Conservation (phyloP, 2,329 filamentous ascomycete genomes). For the Paracorniculantispora psalliotae region DNA sequence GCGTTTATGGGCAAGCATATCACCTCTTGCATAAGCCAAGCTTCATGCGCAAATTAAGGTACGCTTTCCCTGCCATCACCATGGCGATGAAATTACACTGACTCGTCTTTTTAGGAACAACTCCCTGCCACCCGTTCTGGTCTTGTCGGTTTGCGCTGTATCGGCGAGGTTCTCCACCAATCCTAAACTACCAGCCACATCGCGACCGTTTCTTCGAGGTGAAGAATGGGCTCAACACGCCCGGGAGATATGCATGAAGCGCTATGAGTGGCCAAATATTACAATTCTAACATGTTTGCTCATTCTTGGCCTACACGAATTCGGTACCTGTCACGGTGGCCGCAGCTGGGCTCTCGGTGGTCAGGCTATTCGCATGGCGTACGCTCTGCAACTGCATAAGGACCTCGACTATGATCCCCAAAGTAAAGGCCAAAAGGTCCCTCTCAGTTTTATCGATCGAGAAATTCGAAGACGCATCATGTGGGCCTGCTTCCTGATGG, state of each 20-base stretch:
- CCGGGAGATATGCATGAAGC: conserved; percentile 77
- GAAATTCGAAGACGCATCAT: conserved; percentile 91
- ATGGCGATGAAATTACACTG: background rate
- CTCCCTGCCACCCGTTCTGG: conserved; percentile 79
- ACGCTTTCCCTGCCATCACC: conserved; percentile 26
- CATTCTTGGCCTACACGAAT: conserved; percentile 86
- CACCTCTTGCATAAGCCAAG: conserved; percentile 93
- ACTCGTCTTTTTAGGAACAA: conserved; percentile 30
- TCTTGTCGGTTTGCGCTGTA: conserved; percentile 90
- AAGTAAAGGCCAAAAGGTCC: conserved; percentile 55
- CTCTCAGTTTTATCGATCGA: conserved; percentile 83
- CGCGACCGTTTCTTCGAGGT: conserved; percentile 73
- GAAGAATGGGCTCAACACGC: conserved; percentile 87
- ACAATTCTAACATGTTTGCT: conserved; percentile 90
- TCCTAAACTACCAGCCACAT: conserved; percentile 69
- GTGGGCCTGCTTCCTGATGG: conserved; percentile 98
- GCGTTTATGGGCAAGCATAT: conserved; percentile 91
- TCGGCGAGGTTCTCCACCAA: conserved; percentile 93
- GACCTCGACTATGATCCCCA: conserved; percentile 80
- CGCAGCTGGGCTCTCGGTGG: conserved; percentile 94
- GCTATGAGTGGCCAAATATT: conserved; percentile 93
- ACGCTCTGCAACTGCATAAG: conserved; percentile 87
- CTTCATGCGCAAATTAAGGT: conserved; percentile 83
- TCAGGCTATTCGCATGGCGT: conserved; percentile 94
- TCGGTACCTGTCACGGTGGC: conserved; percentile 93